Conservation (phyloP, 805 yeast genomes). For the Saturnispora galanensis region DNA sequence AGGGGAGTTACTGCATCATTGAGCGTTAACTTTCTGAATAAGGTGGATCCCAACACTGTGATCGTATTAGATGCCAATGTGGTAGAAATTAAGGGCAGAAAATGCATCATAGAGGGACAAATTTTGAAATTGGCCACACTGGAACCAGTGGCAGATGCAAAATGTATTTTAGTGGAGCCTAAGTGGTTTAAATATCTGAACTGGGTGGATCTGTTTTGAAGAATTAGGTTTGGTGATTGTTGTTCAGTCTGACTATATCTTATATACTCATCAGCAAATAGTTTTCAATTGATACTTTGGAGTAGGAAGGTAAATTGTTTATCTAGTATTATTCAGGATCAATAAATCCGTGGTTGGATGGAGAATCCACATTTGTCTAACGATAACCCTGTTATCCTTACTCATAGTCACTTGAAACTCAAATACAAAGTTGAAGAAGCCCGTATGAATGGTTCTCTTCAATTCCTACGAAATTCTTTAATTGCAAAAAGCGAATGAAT, state of each 20-base stretch:
- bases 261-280: not conserved
- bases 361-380: too few species aligned
- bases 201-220: slow-evolving; percentile 31
- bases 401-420: too few species aligned
- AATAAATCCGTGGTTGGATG: too few species aligned
- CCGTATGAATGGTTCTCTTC: too few species aligned
- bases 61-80: slow-evolving; percentile 64
- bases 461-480: too few species aligned
- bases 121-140: slow-evolving; percentile 9
- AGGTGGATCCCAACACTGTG: slow-evolving; percentile 52
- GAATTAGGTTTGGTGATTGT: not conserved
- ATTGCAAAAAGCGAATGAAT: too few species aligned
- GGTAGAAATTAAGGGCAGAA: slow-evolving; percentile 60
- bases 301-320: too few species aligned
- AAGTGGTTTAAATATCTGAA: slow-evolving; percentile 70
- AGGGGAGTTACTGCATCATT: slow-evolving; percentile 86
- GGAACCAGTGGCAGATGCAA: slow-evolving; percentile 40
- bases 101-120: slow-evolving; percentile 66
- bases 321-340: too few species aligned
- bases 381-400: too few species aligned
- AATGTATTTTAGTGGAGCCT: slow-evolving; percentile 75
- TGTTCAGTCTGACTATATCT: not conserved
- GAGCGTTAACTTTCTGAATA: slow-evolving; percentile 49
- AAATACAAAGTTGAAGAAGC: too few species aligned
- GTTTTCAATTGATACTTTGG: too few species aligned